phyloP scores from a whole-genome alignment of 352 stramenopile species.

The Halophytophthora batemanensis region DNA sequence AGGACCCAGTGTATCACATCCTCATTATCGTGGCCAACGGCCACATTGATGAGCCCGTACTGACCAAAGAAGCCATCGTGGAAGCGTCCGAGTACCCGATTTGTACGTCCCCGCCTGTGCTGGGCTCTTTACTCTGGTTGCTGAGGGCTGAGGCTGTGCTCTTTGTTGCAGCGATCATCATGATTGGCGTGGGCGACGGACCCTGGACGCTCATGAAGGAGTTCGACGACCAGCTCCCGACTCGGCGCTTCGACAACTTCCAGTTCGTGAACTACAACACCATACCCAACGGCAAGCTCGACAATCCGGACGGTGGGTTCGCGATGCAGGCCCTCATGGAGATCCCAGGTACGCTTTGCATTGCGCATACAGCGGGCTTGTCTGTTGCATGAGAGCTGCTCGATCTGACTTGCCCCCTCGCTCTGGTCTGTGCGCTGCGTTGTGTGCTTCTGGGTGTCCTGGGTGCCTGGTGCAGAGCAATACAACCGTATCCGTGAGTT shows the following conservation, averaged over 20 bases:
- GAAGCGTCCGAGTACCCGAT: conserved; percentile 74
- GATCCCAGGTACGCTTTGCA: conserved; percentile 41
- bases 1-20: conserved; percentile 63
- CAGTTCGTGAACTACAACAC: conserved; percentile 83
- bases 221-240: conserved; percentile 68
- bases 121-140: neutral
- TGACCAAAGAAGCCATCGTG: conserved; percentile 56
- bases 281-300: conserved; percentile 31
- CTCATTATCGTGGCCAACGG: conserved; percentile 81
- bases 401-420: conserved; percentile 29
- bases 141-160: neutral
- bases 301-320: conserved; percentile 41
- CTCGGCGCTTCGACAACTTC: conserved; percentile 79
- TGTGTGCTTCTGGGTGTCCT: neutral
- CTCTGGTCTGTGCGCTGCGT: neutral
- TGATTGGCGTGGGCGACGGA: conserved; percentile 73
- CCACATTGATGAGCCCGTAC: conserved; percentile 61
- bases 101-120: conserved; percentile 34
- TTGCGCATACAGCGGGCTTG: conserved; percentile 34
- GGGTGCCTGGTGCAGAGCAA: conserved; percentile 35
- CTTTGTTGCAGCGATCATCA: conserved; percentile 35
- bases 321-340: conserved; percentile 46
- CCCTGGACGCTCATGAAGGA: conserved; percentile 77
- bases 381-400: conserved; percentile 36
- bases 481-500: conserved; percentile 53